Conservation (phyloP, 768 basidiomycete species). For the Lactarius indigo region DNA sequence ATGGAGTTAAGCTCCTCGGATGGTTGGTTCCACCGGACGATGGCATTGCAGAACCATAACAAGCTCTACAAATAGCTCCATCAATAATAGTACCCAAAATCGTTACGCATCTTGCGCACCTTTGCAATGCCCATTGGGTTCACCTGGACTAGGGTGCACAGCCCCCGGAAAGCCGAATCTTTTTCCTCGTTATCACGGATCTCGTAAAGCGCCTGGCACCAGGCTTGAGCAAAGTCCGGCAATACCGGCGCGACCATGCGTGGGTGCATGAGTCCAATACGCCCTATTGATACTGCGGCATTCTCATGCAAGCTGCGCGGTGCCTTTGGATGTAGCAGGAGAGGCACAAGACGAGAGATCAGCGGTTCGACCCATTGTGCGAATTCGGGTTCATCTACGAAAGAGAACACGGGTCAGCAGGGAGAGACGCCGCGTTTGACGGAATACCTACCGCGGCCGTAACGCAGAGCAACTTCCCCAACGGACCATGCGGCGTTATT, state of each 20-base stretch:
- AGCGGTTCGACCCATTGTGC: slow-evolving; percentile 87
- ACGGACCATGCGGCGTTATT: slow-evolving; percentile 99
- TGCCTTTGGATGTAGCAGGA: slow-evolving; percentile 87
- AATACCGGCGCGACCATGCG: slow-evolving; percentile 83
- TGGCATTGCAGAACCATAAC: slow-evolving; percentile 97
- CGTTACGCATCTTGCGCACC: slow-evolving; percentile 43
- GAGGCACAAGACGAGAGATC: slow-evolving; percentile 86
- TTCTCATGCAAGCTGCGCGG: slow-evolving; percentile 96
- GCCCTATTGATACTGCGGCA: slow-evolving; percentile 96
- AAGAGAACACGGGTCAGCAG: slow-evolving; percentile 6
- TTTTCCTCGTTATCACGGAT: slow-evolving; percentile 99
- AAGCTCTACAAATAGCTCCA: slow-evolving; percentile 60
- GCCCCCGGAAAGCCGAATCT: slow-evolving; percentile 96
- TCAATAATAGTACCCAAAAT: slow-evolving; percentile 25
- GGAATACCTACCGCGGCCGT: slow-evolving; percentile 62
- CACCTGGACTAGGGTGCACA: slow-evolving; percentile 91
- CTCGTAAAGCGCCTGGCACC: slow-evolving; percentile 97
- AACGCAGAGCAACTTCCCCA: slow-evolving; percentile 93
- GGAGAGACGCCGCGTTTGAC: background rate
- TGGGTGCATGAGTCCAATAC: slow-evolving; percentile 93
- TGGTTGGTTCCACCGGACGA: slow-evolving; percentile 91
- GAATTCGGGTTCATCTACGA: slow-evolving; percentile 76
- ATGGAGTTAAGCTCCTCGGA: slow-evolving; percentile 88
- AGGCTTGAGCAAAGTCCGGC: slow-evolving; percentile 86
- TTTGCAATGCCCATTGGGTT: slow-evolving; percentile 94